These are phyloP conservation scores for Trichaptum fuscoviolaceum DNA, from an alignment of 768 basidiomycete species.

Conservation along the genomic window DNA sequence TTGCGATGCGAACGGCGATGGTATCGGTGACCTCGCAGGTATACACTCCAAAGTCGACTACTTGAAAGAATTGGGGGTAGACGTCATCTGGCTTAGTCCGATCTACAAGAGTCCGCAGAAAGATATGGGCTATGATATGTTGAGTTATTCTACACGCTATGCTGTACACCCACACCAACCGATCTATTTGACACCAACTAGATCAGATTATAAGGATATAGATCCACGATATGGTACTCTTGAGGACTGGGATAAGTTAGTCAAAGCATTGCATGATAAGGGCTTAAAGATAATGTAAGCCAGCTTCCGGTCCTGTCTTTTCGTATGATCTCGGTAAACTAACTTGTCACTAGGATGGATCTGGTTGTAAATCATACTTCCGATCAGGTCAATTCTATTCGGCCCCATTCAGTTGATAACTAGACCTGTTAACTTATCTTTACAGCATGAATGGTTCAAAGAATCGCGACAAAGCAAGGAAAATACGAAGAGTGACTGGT, in stretches of 20 bases:
- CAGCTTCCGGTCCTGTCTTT: neutral
- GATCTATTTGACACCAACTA: conserved; percentile 18
- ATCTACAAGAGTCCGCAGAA: conserved; percentile 64
- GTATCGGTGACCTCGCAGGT: conserved; percentile 64
- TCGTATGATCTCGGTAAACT: neutral
- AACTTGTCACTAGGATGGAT: conserved; percentile 50
- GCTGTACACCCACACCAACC: neutral
- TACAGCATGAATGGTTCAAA: conserved; percentile 67
- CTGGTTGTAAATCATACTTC: conserved; percentile 74
- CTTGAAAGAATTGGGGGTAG: conserved; percentile 59
- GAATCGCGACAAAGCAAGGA: conserved; percentile 46
- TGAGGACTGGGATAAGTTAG: conserved; percentile 51
- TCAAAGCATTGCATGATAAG: conserved; percentile 49
- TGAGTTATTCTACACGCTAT: conserved; percentile 16
- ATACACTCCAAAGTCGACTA: conserved; percentile 64
- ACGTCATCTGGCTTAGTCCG: conserved; percentile 66
- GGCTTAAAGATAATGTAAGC: conserved; percentile 68
- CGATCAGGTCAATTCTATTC: conserved; percentile 40
- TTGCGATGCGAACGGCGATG: conserved; percentile 67
- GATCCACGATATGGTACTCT: conserved; percentile 63
- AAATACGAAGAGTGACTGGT: conserved; percentile 68
- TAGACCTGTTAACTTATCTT: neutral
- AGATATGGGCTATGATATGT: conserved; percentile 77
- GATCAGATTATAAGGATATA: conserved; percentile 61
- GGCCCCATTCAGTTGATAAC: neutral